A percentile compares a stretch with the other conserved stretches of the same genome.
Evolutionary conservation across 495 filamentous ascomycete genomes (phyloP).

Genomic region (Oleoguttula mirabilis): DNA sequence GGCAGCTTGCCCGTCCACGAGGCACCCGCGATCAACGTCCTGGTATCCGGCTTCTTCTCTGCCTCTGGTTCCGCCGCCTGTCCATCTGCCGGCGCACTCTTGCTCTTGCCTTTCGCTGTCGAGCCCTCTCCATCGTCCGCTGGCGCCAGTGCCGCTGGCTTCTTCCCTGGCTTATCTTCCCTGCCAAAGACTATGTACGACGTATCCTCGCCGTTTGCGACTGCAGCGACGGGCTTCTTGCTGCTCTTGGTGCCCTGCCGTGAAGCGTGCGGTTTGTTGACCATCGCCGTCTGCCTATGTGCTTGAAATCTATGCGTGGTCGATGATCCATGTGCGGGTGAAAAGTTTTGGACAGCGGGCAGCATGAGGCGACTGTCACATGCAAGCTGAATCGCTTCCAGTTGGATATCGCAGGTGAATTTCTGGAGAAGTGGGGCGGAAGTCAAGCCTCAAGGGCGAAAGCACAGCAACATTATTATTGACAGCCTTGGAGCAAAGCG

Average conservation of each 20-base stretch:
- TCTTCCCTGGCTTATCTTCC: slow-evolving; percentile 43
- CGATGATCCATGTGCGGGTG: not conserved
- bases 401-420: too few species aligned
- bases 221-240: slow-evolving; percentile 24
- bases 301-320: not conserved
- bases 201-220: slow-evolving; percentile 35
- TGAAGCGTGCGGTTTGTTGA: slow-evolving; percentile 25
- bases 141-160: slow-evolving; percentile 25
- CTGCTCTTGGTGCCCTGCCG: slow-evolving; percentile 17
- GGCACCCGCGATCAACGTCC: slow-evolving; percentile 80
- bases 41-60: slow-evolving; percentile 67
- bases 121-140: not conserved
- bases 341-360: too few species aligned
- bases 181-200: slow-evolving; percentile 60
- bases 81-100: slow-evolving; percentile 22
- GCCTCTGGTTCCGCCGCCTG: slow-evolving; percentile 37
- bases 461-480: too few species aligned
- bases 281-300: slow-evolving; percentile 11
- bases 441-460: too few species aligned
- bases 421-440: too few species aligned
- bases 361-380: too few species aligned
- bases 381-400: too few species aligned
- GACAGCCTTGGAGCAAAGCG: too few species aligned
- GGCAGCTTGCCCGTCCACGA: slow-evolving; percentile 98
- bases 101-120: slow-evolving; percentile 13